Evolutionary conservation across 805 yeast genomes (phyloP), one percentile per base, ranked within the genome.

Genomic region (Candida khao-thaluensis): DNA sequence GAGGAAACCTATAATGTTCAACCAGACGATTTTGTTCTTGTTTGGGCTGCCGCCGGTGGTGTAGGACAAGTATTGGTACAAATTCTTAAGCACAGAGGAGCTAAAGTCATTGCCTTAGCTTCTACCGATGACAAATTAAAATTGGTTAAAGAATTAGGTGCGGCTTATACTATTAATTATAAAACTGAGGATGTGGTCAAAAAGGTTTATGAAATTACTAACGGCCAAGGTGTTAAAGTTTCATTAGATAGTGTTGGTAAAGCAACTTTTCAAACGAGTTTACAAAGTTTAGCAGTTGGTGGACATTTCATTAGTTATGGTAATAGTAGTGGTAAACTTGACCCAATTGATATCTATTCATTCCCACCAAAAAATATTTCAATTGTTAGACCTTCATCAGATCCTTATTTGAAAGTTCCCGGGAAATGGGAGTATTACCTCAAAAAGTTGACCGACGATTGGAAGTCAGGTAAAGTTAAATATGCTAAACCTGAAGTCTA

Each of bases 21-120:
- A 50, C 66, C 74, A 56, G 90, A 79, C 38, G 96, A 91, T 42
- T 73, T 62, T 49, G 74, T 85, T 30, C 69, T 90, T 33, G 81
- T 87, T 17, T 87, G 89, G 67, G 97, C 97, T 3, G 96, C 96
- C 6, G 96, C 97, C 2, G 98, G 97, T 32, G 96, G 97, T 41
- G 91, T 86, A 36, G 98, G 98, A 4, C 72, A 77, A 37, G 49
- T 86, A 14, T 64, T 88, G 38, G 68, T 72, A 35, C 96, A 89
- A 59, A 64, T 89, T 60, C 61, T 83, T 35, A 59, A 70, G 21
- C 53, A 62, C 17, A 69, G 66, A 35, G 95, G 95, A 15, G 96
- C 89, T 3, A 81, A 77, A 47, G 89, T 81, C 32, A 88, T 90
- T 62, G 96, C 95, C 2, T 71, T 85, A 26, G 93, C 95, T 5